A percentile compares a stretch with the other conserved stretches of the same genome.
Evolutionary conservation across 2,329 filamentous ascomycete genomes (phyloP).

Genomic region (Trichoderma gracile): DNA sequence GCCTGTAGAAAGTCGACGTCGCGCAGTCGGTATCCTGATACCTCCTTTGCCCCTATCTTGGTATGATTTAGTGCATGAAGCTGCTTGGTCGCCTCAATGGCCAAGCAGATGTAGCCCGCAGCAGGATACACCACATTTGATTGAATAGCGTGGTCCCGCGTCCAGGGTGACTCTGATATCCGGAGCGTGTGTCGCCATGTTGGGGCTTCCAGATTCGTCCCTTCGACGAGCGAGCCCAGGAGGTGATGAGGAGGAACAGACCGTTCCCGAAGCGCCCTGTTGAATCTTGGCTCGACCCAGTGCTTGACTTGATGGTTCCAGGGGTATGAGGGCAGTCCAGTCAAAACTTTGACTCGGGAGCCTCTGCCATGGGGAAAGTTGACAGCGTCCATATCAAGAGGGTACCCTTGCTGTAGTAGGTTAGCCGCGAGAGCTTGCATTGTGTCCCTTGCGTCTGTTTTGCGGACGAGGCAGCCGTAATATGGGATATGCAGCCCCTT

Average conservation of each 20-base stretch:
- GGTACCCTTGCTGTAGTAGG: not conserved
- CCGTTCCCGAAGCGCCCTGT: constrained; percentile 34
- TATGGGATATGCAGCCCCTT: not conserved
- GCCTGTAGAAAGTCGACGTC: not conserved
- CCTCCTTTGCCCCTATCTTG: not conserved
- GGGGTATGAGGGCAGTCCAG: constrained; percentile 37
- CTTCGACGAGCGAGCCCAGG: not conserved
- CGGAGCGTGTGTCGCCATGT: constrained; percentile 7
- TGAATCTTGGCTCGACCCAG: constrained; percentile 38
- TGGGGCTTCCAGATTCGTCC: not conserved
- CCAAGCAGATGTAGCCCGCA: constrained; percentile 16
- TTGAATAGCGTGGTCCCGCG: constrained; percentile 3
- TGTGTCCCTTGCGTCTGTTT: not conserved
- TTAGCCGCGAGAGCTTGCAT: not conserved
- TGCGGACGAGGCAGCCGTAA: not conserved
- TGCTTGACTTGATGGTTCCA: constrained; percentile 42
- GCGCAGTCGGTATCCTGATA: not conserved
- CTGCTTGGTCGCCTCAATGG: constrained; percentile 10
- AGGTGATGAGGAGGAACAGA: not conserved
- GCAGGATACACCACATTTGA: constrained; percentile 5
- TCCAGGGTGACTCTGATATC: constrained; percentile 6
- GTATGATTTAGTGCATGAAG: not conserved
- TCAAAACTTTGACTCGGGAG: not conserved
- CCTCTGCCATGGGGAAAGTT: not conserved
- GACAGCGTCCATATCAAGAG: not conserved